Base-by-base conservation (phyloP, 225 moss, liverwort and hornwort species). In the Thuidium tamariscinum region DNA sequence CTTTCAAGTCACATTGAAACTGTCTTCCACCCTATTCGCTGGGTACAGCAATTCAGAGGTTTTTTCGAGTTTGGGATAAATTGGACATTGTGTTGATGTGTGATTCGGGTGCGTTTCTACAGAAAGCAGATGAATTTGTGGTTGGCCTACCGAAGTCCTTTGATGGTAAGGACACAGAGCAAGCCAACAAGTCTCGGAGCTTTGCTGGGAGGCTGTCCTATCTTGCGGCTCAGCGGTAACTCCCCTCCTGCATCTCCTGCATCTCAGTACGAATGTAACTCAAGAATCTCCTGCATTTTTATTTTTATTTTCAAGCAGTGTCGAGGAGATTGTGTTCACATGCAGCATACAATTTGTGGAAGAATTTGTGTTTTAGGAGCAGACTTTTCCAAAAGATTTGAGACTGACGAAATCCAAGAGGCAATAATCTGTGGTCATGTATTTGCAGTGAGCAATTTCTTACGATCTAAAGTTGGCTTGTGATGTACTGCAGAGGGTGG, bases 111-210 rank as follows among this genome's bases (percentile, higher is more conserved):
- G 71, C 8, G 52, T 84, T 81, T 64, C 29, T 89, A 89, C 93
- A 99, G 99, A 95, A 91, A 92, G 99, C 92, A 88, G 99, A 97
- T 77, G 99, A 99, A 83, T 94, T 97, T 89, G 94, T 99, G 39
- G 94, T 99, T 42, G 99, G 97, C 26, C 90, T 97, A 62, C 99
- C 99, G 39, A 92, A 88, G 88, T 86, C 88, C 83, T 94, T 89
- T 82, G 95, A 95, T 88, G 99, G 95, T 72, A 91, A 89, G 89
- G 97, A 99, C 84, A 93, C 94, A 39, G 85, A 82, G 41, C 96
- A 97, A 88, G 95, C 97, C 41, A 92, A 91, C 84, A 99, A 96
- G 84, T 91, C 93, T 80, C 93, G 95, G 49, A 96, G 95, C 86
- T 96, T 99, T 91, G 95, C 95, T 61, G 97, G 99, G 84, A 95